Conservation (phyloP, 495 filamentous ascomycete species). For the Friedmanniomyces simplex region DNA sequence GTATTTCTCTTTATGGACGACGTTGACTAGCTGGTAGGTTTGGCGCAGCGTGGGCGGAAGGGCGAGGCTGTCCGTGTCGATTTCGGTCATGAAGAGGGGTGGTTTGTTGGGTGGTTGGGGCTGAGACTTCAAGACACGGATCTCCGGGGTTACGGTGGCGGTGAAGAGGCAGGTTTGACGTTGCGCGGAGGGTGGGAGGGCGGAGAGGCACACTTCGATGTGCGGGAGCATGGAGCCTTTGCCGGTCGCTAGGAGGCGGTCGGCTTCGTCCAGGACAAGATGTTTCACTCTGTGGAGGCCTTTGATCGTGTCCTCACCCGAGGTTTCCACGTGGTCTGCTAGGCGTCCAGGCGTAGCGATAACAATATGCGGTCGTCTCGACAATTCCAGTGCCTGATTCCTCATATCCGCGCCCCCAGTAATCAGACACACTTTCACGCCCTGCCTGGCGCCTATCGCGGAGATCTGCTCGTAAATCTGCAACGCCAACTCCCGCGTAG, state of each 20-base stretch:
- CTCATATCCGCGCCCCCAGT: slow-evolving; percentile 92
- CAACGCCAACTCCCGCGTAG: slow-evolving; percentile 84
- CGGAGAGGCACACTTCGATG: slow-evolving; percentile 73
- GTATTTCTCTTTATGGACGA: slow-evolving; percentile 86
- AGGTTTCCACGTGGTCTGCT: slow-evolving; percentile 85
- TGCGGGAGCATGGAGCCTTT: slow-evolving; percentile 85
- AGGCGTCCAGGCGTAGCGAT: slow-evolving; percentile 91
- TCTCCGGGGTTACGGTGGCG: slow-evolving; percentile 88
- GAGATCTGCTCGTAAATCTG: slow-evolving; percentile 95
- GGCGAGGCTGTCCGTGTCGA: slow-evolving; percentile 60
- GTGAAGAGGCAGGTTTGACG: slow-evolving; percentile 95
- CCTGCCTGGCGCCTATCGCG: slow-evolving; percentile 76
- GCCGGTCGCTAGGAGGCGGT: slow-evolving; percentile 66
- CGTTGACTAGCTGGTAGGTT: slow-evolving; percentile 74
- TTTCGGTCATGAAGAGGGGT: slow-evolving; percentile 80
- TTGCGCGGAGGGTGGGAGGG: slow-evolving; percentile 58
- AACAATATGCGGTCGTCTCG: slow-evolving; percentile 75
- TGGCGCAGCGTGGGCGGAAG: slow-evolving; percentile 74
- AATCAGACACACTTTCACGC: slow-evolving; percentile 72
- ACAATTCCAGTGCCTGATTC: slow-evolving; percentile 70
- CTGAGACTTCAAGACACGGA: slow-evolving; percentile 67
- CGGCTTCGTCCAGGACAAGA: slow-evolving; percentile 93
- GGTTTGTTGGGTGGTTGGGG: slow-evolving; percentile 54
- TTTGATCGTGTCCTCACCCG: slow-evolving; percentile 77
- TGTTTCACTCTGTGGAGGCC: slow-evolving; percentile 67